phyloP scores from a whole-genome alignment of 768 basidiomycete genomes.

The Guyanaporus albipodus region DNA sequence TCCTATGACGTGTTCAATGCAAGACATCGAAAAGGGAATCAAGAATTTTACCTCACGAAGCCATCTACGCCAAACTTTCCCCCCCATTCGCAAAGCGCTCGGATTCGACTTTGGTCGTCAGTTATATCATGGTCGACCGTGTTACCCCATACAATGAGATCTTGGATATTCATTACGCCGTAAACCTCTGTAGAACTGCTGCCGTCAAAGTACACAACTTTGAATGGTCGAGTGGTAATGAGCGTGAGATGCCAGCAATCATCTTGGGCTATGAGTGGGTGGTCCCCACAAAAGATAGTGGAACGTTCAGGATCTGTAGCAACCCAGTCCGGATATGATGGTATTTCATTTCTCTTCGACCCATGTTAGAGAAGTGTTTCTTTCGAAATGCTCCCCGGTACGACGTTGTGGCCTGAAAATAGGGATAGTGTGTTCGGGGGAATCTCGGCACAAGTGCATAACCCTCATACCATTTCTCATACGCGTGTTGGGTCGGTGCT shows the following conservation, averaged over 20 bases:
- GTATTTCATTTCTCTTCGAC: constrained; percentile 15
- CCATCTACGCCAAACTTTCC: constrained; percentile 40
- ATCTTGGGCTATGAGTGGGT: not conserved
- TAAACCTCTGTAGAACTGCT: constrained; percentile 44
- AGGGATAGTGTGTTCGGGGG: constrained; percentile 13
- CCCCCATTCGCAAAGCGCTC: constrained; percentile 43
- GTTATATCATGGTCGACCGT: constrained; percentile 13
- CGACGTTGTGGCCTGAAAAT: constrained; percentile 20
- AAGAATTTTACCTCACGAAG: constrained; percentile 39
- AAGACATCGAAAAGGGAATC: not conserved
- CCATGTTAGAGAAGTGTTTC: constrained; percentile 39
- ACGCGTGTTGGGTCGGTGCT: constrained; percentile 45
- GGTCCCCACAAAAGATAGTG: constrained; percentile 37
- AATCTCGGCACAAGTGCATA: constrained; percentile 9
- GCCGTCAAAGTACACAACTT: constrained; percentile 51
- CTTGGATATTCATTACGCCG: constrained; percentile 46
- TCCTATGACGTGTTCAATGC: constrained; percentile 14
- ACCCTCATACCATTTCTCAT: constrained; percentile 39
- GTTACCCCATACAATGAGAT: constrained; percentile 43
- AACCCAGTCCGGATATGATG: constrained; percentile 31
- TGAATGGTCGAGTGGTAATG: constrained; percentile 31
- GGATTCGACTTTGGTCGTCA: constrained; percentile 36
- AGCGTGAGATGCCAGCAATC: constrained; percentile 20
- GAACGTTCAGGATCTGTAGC: constrained; percentile 37
- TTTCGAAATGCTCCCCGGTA: constrained; percentile 32